These are phyloP conservation scores for Bipolaris victoriae DNA, from an alignment of 2,329 filamentous ascomycete species.

Conservation along the genomic window DNA sequence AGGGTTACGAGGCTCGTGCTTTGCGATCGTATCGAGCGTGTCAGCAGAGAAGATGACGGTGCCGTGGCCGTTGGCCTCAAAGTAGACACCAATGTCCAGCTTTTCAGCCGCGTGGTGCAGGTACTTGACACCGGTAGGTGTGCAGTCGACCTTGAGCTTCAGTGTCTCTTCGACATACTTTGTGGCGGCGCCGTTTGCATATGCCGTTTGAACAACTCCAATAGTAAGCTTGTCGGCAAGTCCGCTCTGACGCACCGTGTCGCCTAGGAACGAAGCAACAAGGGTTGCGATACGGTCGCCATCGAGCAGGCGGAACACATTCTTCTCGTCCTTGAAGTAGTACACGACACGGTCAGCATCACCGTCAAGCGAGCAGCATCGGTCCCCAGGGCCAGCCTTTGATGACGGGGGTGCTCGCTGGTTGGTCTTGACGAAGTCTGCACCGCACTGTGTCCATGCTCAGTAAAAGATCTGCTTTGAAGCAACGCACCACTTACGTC, in stretches of 20 bases:
- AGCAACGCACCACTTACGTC: constrained; percentile 64
- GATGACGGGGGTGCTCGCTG: constrained; percentile 86
- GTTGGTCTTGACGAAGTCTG: constrained; percentile 96
- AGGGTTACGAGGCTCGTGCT: constrained; percentile 83
- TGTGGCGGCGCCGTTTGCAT: constrained; percentile 94
- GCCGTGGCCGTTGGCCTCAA: constrained; percentile 97
- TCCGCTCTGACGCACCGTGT: constrained; percentile 80
- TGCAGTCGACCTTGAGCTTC: constrained; percentile 88
- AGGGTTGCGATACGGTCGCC: constrained; percentile 96
- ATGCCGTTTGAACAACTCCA: constrained; percentile 95
- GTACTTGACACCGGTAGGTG: constrained; percentile 95
- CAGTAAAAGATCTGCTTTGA: constrained; percentile 1
- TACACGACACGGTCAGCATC: constrained; percentile 96
- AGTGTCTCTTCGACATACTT: constrained; percentile 88
- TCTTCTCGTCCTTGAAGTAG: constrained; percentile 85
- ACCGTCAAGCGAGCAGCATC: constrained; percentile 90
- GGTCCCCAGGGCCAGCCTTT: constrained; percentile 74
- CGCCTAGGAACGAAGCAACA: constrained; percentile 89
- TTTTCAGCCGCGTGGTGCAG: constrained; percentile 95
- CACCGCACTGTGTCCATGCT: constrained; percentile 70
- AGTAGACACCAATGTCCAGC: constrained; percentile 96
- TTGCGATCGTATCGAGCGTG: constrained; percentile 78
- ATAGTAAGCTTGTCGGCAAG: constrained; percentile 83
- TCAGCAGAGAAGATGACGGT: constrained; percentile 92
- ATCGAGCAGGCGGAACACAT: constrained; percentile 88